A percentile compares a stretch with the other conserved stretches of the same genome.
Evolutionary conservation across 2,329 filamentous ascomycete genomes (phyloP).

Genomic region (Fusarium robinianum): DNA sequence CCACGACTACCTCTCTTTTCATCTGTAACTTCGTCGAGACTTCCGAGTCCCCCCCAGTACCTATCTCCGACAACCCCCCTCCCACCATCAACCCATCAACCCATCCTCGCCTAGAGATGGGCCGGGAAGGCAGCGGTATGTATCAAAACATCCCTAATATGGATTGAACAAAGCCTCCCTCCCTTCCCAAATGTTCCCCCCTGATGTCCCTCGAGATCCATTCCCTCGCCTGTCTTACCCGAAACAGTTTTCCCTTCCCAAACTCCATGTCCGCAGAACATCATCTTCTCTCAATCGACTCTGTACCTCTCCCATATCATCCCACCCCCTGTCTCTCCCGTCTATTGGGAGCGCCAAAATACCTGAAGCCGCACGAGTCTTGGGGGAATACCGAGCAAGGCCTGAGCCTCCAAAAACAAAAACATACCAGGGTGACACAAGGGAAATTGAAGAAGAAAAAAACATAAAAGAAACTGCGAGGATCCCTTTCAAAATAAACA

Average conservation of each 20-base stretch:
- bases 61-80: too few species aligned
- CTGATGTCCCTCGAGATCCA: too few species aligned
- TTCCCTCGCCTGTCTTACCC: too few species aligned
- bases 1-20: too few species aligned
- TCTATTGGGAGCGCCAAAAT: conserved; percentile 5
- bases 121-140: conserved; percentile 13
- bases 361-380: too few species aligned
- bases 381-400: too few species aligned
- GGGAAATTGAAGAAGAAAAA: conserved; percentile 8
- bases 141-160: conserved; percentile 11
- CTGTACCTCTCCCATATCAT: conserved; percentile 7
- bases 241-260: neutral
- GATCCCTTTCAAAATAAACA: too few species aligned
- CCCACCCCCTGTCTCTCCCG: conserved; percentile 10
- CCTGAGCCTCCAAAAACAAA: conserved; percentile 10
- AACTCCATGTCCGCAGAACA: neutral
- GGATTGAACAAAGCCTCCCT: too few species aligned
- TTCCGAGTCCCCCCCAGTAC: too few species aligned
- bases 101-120: neutral
- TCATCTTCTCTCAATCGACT: conserved; percentile 11
- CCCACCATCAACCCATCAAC: neutral
- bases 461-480: too few species aligned
- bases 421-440: conserved; percentile 7
- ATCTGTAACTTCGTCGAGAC: neutral
- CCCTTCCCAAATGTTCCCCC: conserved; percentile 8